Evolutionary conservation across 331 rosid genomes (phyloP).

Genomic region (Malus hybrid): DNA sequence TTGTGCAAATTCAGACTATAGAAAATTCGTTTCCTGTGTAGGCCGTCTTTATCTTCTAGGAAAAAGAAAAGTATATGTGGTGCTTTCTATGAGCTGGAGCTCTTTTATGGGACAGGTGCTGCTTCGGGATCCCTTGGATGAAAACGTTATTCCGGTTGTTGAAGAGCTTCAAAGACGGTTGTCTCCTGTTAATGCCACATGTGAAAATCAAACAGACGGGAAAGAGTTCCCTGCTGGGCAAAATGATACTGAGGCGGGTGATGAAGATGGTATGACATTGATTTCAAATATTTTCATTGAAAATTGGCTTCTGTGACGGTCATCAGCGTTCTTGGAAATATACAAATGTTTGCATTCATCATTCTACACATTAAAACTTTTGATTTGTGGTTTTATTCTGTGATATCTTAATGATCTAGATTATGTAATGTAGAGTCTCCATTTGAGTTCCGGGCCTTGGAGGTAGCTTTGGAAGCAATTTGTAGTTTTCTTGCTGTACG

Average conservation of each 20-base stretch:
- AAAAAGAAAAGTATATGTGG: background rate
- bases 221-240: constrained; percentile 38
- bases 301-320: background rate
- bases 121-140: constrained; percentile 77
- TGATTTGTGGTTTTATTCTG: constrained; percentile 2
- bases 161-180: constrained; percentile 79
- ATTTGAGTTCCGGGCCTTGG: constrained; percentile 90
- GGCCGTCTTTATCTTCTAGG: too few relatives aligned
- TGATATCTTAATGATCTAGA: constrained; percentile 26
- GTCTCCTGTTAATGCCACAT: constrained; percentile 36
- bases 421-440: constrained; percentile 72
- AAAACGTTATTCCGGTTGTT: constrained; percentile 72
- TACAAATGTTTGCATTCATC: constrained; percentile 1
- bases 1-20: background rate
- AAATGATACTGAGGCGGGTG: constrained; percentile 55
- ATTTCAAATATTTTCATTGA: background rate
- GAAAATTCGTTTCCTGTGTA: background rate
- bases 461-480: constrained; percentile 95
- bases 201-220: constrained; percentile 30
- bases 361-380: background rate
- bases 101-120: constrained; percentile 48
- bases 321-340: background rate
- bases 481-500: constrained; percentile 96
- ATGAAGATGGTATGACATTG: constrained; percentile 70
- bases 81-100: background rate